These are phyloP conservation scores for Colletotrichum tropicicola DNA, from an alignment of 2,329 filamentous ascomycete genomes.

Conservation along the genomic window DNA sequence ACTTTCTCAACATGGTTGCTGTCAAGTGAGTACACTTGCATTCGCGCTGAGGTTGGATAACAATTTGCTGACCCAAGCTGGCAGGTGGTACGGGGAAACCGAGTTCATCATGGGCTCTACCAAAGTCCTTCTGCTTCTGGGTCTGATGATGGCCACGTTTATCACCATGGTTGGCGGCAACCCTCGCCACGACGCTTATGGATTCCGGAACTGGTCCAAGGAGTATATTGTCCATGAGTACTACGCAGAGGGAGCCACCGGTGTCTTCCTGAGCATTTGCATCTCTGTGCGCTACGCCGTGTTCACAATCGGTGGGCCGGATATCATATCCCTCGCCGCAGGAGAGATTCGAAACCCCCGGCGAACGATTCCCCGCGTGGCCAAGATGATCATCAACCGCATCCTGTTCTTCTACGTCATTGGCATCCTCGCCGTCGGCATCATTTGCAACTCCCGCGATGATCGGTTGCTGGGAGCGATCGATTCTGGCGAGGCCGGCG, in stretches of 20 bases:
- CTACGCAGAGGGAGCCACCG: slow-evolving; percentile 57
- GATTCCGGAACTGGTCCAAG: slow-evolving; percentile 66
- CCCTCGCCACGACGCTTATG: slow-evolving; percentile 67
- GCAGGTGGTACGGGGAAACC: slow-evolving; percentile 52
- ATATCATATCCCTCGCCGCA: slow-evolving; percentile 67
- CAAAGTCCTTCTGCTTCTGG: slow-evolving; percentile 58
- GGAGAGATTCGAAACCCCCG: slow-evolving; percentile 74
- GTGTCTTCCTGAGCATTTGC: slow-evolving; percentile 68
- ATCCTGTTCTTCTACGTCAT: slow-evolving; percentile 78
- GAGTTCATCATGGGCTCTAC: slow-evolving; percentile 66
- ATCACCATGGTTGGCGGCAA: slow-evolving; percentile 76
- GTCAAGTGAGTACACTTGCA: too few relatives aligned
- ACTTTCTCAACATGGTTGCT: slow-evolving; percentile 56
- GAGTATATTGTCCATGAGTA: slow-evolving; percentile 44
- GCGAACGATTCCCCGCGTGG: slow-evolving; percentile 72
- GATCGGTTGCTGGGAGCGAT: slow-evolving; percentile 64
- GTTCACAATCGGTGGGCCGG: slow-evolving; percentile 74
- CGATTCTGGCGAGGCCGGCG: slow-evolving; percentile 54
- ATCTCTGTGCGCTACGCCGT: slow-evolving; percentile 69
- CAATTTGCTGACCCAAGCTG: too few relatives aligned
- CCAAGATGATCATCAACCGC: slow-evolving; percentile 78
- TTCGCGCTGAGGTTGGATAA: too few relatives aligned
- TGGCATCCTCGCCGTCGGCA: slow-evolving; percentile 66
- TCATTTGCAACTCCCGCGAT: slow-evolving; percentile 67
- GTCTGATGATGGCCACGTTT: slow-evolving; percentile 70